Base-by-base conservation (phyloP, 345 rosid genomes). In the Rhodamnia argentea region DNA sequence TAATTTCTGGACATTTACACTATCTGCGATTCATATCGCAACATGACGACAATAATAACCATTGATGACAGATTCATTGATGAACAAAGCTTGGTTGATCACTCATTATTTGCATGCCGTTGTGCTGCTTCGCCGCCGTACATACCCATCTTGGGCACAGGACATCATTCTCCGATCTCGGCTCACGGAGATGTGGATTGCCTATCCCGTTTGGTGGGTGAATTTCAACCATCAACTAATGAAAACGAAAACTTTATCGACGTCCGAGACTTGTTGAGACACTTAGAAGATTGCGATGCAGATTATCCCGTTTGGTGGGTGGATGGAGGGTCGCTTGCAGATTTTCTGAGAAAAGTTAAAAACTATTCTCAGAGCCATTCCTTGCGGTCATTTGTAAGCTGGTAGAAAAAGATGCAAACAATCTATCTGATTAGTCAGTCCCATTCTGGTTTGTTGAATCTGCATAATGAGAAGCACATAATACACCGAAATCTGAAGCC, bases 291-390 rank as follows among this genome's bases (percentile, higher is more conserved):
- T 12, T 4, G 40, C 16, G 20, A 16, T 15, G 40, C 74, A 13
- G 27, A 59, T n/a, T 13, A n/a, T 60, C 70, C 70, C 16, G 52
- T 51, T 51, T 1, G 4, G 14, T 51, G 52, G 14, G 14, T 96
- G 99, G 96, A 96, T 87, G 98, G 96, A 9, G 99, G 99, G 84
- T 96, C 98, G 59, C 90, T 95, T 59, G 96, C 93, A 32, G 99
- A 95, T 88, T 92, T 96, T 86, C 92, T 94, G 82, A 95, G 88
- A 88, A 93, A 91, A 75, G 98, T 6, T 60, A 13, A 60, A 60
- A 1, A 0, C 37, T 32, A 7, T 60, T 3, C 96, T n/a, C 32
- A 27, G 32, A 60, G 18, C 37, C 37, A 57, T 64, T 64, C 13
- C 18, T 64, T 64, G 42, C 76, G 82, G 96, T 92, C 89, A 96